Conservation (phyloP, 2,329 filamentous ascomycete genomes). For the Aureobasidium sp. region DNA sequence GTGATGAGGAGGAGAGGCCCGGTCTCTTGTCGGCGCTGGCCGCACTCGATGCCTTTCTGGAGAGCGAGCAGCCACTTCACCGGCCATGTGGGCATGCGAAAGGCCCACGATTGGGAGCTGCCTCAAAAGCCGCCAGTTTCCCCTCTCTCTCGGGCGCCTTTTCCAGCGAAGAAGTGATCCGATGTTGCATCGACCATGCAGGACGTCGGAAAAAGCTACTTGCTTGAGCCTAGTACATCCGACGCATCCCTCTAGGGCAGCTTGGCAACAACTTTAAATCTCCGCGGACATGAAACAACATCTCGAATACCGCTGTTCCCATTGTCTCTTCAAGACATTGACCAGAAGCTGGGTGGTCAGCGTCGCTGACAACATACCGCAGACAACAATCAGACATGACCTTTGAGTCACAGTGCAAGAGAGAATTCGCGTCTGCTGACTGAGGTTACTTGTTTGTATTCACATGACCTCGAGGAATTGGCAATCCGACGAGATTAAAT, state of each 20-base stretch:
- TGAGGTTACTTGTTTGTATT: not conserved
- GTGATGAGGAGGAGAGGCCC: not conserved
- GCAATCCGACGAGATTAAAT: not conserved
- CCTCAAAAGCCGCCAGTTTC: not conserved
- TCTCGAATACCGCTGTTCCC: not conserved
- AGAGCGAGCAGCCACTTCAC: not conserved
- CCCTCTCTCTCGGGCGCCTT: not conserved
- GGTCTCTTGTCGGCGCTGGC: conserved; percentile 5
- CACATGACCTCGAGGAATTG: not conserved
- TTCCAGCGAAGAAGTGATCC: not conserved
- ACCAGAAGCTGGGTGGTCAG: not conserved
- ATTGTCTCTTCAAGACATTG: not conserved
- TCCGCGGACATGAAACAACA: conserved; percentile 7
- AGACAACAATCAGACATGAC: not conserved
- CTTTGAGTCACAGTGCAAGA: not conserved
- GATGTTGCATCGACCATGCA: conserved; percentile 6
- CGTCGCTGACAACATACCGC: not conserved
- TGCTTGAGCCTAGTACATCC: not conserved
- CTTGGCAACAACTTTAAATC: conserved; percentile 12
- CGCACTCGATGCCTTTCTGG: not conserved
- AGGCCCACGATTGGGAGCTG: not conserved
- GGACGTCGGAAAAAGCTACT: conserved; percentile 4
- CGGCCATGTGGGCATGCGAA: not conserved
- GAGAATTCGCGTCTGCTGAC: not conserved
- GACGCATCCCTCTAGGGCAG: not conserved